phyloP scores from a whole-genome alignment of 371 early-diverging fungal genomes.

The Mucor plumbeus region DNA sequence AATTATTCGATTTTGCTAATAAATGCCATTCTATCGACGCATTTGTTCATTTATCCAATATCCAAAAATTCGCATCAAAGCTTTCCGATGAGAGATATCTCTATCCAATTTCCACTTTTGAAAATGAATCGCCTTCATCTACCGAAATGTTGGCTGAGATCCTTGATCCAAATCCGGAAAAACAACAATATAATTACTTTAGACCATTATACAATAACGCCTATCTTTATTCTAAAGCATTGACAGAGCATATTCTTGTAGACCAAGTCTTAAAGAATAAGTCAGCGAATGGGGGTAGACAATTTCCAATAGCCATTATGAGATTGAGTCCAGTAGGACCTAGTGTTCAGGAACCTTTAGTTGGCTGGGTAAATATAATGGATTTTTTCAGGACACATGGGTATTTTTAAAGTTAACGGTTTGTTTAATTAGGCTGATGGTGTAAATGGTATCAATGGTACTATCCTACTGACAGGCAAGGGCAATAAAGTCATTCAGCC shows the following conservation, averaged over 20 bases:
- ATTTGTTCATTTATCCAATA: constrained; percentile 59
- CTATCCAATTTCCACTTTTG: constrained; percentile 38
- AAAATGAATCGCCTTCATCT: constrained; percentile 43
- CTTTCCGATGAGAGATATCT: constrained; percentile 45
- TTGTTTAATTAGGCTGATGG: constrained; percentile 53
- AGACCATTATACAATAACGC: constrained; percentile 51
- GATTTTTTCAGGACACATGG: background rate
- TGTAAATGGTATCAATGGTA: constrained; percentile 60
- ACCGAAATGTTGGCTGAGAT: constrained; percentile 18
- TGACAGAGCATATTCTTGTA: constrained; percentile 61
- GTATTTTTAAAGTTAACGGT: background rate
- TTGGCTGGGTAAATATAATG: constrained; percentile 61
- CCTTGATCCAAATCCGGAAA: constrained; percentile 7
- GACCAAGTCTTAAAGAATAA: constrained; percentile 46
- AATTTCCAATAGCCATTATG: constrained; percentile 58
- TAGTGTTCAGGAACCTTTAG: constrained; percentile 57
- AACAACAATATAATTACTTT: constrained; percentile 12
- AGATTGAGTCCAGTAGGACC: constrained; percentile 61
- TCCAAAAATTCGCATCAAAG: constrained; percentile 36
- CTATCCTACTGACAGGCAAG: constrained; percentile 44
- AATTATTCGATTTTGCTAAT: constrained; percentile 57
- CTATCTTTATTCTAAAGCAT: constrained; percentile 60
- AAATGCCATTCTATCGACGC: constrained; percentile 51
- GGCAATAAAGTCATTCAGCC: constrained; percentile 45
- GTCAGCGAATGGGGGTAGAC: constrained; percentile 22